Evolutionary conservation across 495 filamentous ascomycete genomes (phyloP), one percentile per base, ranked within the genome.

Genomic region (Elasticomyces elasticus): DNA sequence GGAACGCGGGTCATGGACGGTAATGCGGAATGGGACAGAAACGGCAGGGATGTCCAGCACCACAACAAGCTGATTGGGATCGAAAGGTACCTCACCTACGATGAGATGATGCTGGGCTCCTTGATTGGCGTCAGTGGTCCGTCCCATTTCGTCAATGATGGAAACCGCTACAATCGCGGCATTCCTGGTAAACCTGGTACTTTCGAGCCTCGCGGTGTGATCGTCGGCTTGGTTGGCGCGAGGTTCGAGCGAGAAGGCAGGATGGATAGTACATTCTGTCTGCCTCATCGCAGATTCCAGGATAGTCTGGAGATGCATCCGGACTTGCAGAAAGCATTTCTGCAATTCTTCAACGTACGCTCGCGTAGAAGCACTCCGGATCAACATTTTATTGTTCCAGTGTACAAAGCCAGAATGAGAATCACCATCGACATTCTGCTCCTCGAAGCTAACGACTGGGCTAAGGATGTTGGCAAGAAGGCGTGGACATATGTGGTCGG

Each of bases 401-500:
- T 57, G 27, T 71, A 70, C 27, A 62, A 56, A 20, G 64, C 61
- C 13, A 60, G 69, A 1, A 69, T 70, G 20, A 52, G 61, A 2
- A 59, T 69, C 5, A 58, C 59, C 0, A 31, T 55, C 10, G 61
- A 69, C 1, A 63, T 69, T 1, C 31, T 71, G 13, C 53, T 71
- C 0, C 40, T 64, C 5, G 67, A 71, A 47, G 67, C 69, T 0
- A 54, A 62, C 30, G 26, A 40, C 0, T 64, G 66, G 5, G 69
- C 66, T 5, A 42, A n/a, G 31, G 56, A 46, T 10, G 56, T 46
- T 0, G 46, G 46, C 15, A 58, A 46, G 47, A 67, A 62, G n/a
- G 69, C 69, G 13, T 58, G 66, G 26, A 58, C 66, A 2, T 66
- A 71, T 45, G 49, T 70, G 1, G 66, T 71, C n/a, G 69, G 69